phyloP scores from a whole-genome alignment of 306 rosid species.

The Cicer cuneatum region DNA sequence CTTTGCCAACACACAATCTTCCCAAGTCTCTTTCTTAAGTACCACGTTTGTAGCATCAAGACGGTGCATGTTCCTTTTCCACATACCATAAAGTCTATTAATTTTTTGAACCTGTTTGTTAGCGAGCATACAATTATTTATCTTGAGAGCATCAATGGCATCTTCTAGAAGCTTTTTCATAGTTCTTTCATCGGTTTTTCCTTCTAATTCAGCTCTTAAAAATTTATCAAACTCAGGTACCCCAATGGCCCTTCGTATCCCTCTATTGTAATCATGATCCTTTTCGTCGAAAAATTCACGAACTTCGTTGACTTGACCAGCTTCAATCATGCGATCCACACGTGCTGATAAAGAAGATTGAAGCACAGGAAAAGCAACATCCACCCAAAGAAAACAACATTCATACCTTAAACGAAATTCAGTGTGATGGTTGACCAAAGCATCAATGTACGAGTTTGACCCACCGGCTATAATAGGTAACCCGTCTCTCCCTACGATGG shows the following conservation, averaged over 20 bases:
- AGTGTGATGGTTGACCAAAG: slow-evolving; percentile 44
- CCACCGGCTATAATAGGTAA: slow-evolving; percentile 62
- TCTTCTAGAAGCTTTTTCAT: slow-evolving; percentile 37
- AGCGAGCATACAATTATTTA: slow-evolving; percentile 49
- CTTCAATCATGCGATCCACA: slow-evolving; percentile 54
- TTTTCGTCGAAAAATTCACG: slow-evolving; percentile 1
- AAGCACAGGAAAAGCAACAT: slow-evolving; percentile 43
- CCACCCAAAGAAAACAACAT: slow-evolving; percentile 57
- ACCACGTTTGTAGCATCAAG: slow-evolving; percentile 51
- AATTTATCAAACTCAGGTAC: slow-evolving; percentile 50
- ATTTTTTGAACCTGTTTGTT: slow-evolving; percentile 49
- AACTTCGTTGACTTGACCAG: slow-evolving; percentile 47
- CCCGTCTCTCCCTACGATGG: slow-evolving; percentile 36
- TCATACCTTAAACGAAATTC: slow-evolving; percentile 40
- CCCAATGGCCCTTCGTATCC: slow-evolving; percentile 54
- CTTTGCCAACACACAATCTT: slow-evolving; percentile 43
- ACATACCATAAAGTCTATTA: slow-evolving; percentile 44
- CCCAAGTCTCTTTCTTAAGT: slow-evolving; percentile 40
- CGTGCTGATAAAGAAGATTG: slow-evolving; percentile 47
- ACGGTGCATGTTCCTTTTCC: slow-evolving; percentile 50
- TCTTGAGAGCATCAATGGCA: slow-evolving; percentile 44
- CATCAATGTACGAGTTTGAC: slow-evolving; percentile 55
- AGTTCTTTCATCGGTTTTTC: slow-evolving; percentile 19
- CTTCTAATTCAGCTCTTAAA: slow-evolving; percentile 17
- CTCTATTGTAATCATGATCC: slow-evolving; percentile 37